Conservation (phyloP, 345 rosid species). For the Citrus unshiu region DNA sequence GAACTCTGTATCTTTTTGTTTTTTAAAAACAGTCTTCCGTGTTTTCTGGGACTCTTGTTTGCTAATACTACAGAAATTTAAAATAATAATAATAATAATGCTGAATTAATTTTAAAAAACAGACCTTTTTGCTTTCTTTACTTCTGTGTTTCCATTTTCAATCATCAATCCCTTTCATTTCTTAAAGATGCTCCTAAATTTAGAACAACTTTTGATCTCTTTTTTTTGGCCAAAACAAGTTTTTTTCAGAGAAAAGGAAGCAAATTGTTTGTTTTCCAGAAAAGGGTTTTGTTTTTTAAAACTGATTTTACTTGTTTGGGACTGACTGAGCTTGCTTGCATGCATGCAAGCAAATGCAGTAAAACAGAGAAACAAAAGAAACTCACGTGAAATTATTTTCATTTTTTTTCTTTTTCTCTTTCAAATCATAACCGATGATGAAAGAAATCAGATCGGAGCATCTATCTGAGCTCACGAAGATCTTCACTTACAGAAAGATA, state of each 20-base stretch:
- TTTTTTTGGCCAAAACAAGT: background rate
- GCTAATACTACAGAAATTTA: background rate
- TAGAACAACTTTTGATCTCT: background rate
- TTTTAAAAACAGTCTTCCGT: constrained; percentile 1
- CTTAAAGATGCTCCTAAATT: constrained; percentile 6
- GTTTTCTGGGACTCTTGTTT: constrained; percentile 4
- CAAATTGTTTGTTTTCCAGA: background rate
- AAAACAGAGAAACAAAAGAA: background rate
- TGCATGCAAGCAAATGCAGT: background rate
- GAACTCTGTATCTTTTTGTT: background rate
- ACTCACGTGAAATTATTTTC: constrained; percentile 13
- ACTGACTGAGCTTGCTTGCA: background rate
- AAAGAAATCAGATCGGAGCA: background rate
- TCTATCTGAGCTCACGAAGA: background rate
- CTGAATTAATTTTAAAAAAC: no score
- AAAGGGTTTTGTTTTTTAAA: background rate
- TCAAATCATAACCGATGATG: background rate
- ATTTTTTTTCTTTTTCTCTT: background rate
- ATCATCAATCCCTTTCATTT: background rate
- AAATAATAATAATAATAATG: no score
- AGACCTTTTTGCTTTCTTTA: background rate
- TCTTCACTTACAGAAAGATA: background rate
- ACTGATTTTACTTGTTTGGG: background rate
- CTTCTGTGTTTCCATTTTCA: background rate
- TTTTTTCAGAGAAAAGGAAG: constrained; percentile 4